These are phyloP conservation scores for Talaromyces sp. DNA, from an alignment of 2,329 filamentous ascomycete species.

Conservation along the genomic window DNA sequence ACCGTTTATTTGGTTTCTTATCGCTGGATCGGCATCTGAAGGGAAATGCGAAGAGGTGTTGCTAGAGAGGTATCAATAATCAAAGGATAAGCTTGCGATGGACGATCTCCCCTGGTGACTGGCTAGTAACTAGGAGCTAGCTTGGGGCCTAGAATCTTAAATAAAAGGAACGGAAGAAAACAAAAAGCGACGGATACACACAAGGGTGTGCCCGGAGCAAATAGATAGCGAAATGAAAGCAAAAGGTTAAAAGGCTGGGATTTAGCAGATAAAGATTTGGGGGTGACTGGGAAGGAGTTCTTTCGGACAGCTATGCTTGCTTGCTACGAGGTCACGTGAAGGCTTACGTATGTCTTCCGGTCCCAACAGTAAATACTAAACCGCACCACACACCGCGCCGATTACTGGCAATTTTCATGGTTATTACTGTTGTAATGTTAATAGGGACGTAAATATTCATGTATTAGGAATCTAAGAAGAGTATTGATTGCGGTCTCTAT, in stretches of 20 bases:
- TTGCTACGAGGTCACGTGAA: constrained; percentile 26
- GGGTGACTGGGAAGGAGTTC: constrained; percentile 22
- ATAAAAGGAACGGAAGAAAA: not conserved
- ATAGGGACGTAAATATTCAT: no score
- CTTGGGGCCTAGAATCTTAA: not conserved
- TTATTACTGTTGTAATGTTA: no score
- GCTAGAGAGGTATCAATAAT: not conserved
- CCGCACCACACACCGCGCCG: no score
- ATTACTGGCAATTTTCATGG: no score
- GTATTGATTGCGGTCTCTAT: not conserved
- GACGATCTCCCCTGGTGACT: not conserved
- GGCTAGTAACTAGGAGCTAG: not conserved
- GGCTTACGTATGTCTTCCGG: not conserved
- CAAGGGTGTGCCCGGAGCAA: not conserved
- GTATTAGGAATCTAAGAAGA: not conserved
- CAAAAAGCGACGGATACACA: not conserved
- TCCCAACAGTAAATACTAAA: not conserved
- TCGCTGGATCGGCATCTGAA: constrained; percentile 12
- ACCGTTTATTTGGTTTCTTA: constrained; percentile 25
- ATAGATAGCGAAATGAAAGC: not conserved
- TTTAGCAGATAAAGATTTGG: not conserved
- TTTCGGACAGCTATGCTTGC: constrained; percentile 17
- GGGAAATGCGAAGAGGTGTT: not conserved
- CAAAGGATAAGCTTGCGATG: not conserved
- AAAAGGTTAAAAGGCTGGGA: not conserved